Percentiles rank a stretch among this genome's conserved stretches.
These are phyloP conservation scores for Emergomyces orientalis DNA, from an alignment of 2,329 filamentous ascomycete species.

Conservation along the genomic window DNA sequence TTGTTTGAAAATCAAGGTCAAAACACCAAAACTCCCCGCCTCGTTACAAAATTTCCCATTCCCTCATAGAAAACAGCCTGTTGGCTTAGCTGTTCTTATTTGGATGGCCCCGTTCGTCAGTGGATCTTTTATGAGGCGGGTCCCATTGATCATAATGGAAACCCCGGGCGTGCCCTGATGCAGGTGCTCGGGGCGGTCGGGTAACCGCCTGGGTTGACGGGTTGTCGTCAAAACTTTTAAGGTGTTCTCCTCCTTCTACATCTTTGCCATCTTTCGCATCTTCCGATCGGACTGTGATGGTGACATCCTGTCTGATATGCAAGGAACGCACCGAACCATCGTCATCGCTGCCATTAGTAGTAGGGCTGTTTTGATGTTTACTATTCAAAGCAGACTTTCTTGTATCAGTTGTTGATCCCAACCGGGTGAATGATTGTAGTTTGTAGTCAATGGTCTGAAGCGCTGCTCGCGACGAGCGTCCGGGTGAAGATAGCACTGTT, in stretches of 20 bases:
- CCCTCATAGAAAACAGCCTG: background rate
- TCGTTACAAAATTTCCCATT: background rate
- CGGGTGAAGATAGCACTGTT: background rate
- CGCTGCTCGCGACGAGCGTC: conserved; percentile 13
- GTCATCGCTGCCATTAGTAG: conserved; percentile 20
- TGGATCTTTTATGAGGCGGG: background rate
- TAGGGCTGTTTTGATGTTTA: conserved; percentile 19
- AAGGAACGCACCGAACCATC: conserved; percentile 31
- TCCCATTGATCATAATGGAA: background rate
- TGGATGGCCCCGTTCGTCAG: background rate
- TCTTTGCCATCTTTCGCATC: background rate
- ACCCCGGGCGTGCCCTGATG: background rate
- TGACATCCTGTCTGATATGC: conserved; percentile 33
- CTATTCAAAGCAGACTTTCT: conserved; percentile 21
- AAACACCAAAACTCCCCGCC: background rate
- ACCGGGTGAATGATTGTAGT: conserved; percentile 24
- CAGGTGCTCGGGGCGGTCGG: background rate
- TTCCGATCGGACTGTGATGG: conserved; percentile 23
- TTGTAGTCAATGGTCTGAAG: conserved; percentile 24
- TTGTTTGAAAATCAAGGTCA: background rate
- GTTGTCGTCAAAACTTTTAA: background rate
- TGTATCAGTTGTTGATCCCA: conserved; percentile 18
- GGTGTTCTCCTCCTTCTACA: background rate
- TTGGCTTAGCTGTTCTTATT: background rate
- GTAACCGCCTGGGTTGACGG: background rate